Evolutionary conservation across 2,329 filamentous ascomycete genomes (phyloP), one percentile per base, ranked within the genome.

Genomic region (Aspergillus aculeatinus): DNA sequence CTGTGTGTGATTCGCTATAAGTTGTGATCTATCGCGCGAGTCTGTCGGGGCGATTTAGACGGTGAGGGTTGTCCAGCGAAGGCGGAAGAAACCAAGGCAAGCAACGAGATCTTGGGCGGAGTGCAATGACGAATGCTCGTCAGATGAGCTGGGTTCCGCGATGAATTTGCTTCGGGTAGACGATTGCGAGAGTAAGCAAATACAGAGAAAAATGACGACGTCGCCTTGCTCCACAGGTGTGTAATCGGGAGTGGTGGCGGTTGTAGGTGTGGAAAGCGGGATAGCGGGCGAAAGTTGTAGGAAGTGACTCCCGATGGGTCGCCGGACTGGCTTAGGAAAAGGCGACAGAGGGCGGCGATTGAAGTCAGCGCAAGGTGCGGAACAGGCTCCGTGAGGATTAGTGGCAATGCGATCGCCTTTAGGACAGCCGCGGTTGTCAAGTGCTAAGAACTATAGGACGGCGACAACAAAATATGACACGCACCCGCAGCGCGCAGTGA

Each of bases 361-460:
- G 50, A 56, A 42, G 58, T 27, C 48, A 58, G 53, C 31, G 49
- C 48, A 58, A 55, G 52, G 50, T 44, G 55, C 51, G 57, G 53
- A 60, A 55, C 48, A 48, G 60, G 51, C 51, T 55, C 60, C 58
- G 58, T 49, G 48, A 53, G 33, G 27, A 47, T 52, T 57, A 50
- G 64, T 65, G 65, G 64, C 63, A 55, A 62, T 64, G 64, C 64
- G 62, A 65, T 64, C 62, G 61, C 55, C 57, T 59, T 58, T 63
- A 53, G 54, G 61, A 48, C 60, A 59, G 50, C 55, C 63, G 59
- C 58, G 57, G 53, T 61, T 61, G 59, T 60, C 44, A 48, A 58
- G 56, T 58, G 44, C 55, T 48, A 27, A 19, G 44, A 35, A 50
- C 59, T 55, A 54, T 35, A 48, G 47, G 48, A 51, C 39, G 35